Conservation (phyloP, 805 yeast genomes). For the Ogataea pilisensis region DNA sequence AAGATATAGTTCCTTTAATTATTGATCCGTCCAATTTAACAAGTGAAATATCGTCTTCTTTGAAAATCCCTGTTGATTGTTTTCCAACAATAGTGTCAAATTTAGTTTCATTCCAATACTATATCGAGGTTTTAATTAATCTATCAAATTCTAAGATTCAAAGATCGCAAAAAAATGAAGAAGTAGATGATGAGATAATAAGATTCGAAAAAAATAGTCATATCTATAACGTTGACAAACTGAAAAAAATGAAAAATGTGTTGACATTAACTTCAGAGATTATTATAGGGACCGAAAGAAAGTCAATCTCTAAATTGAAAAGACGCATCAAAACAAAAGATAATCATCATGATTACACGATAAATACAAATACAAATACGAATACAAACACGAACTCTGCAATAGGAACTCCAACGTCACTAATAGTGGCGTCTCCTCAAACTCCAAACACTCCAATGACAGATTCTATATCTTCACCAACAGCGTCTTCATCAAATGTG, state of each 20-base stretch:
- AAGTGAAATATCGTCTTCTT: constrained; percentile 54
- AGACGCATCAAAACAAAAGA: constrained; percentile 4
- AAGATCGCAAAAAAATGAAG: constrained; percentile 11
- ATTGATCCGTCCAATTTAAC: constrained; percentile 64
- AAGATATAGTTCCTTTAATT: constrained; percentile 69
- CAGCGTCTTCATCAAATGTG: constrained; percentile 5
- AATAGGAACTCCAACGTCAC: constrained; percentile 3
- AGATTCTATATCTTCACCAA: constrained; percentile 2
- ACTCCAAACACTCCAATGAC: constrained; percentile 4
- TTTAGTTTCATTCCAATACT: constrained; percentile 76
- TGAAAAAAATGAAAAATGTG: constrained; percentile 72
- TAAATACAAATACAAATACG: too few relatives aligned
- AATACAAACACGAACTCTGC: too few relatives aligned
- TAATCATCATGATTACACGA: too few relatives aligned
- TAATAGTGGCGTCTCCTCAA: constrained; percentile 5
- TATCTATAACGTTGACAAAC: constrained; percentile 74
- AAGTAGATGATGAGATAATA: constrained; percentile 24
- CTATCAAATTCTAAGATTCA: constrained; percentile 50
- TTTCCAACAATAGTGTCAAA: constrained; percentile 78
- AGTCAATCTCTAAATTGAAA: constrained; percentile 27
- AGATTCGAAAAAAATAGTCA: constrained; percentile 18
- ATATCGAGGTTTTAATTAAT: constrained; percentile 78
- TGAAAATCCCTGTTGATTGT: constrained; percentile 77
- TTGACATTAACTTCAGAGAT: constrained; percentile 78
- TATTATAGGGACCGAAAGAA: constrained; percentile 73